A percentile compares a stretch with the other conserved stretches of the same genome.
Evolutionary conservation across 169 alveolate genomes (phyloP).

Genomic region (Plasmodium falciparum): DNA sequence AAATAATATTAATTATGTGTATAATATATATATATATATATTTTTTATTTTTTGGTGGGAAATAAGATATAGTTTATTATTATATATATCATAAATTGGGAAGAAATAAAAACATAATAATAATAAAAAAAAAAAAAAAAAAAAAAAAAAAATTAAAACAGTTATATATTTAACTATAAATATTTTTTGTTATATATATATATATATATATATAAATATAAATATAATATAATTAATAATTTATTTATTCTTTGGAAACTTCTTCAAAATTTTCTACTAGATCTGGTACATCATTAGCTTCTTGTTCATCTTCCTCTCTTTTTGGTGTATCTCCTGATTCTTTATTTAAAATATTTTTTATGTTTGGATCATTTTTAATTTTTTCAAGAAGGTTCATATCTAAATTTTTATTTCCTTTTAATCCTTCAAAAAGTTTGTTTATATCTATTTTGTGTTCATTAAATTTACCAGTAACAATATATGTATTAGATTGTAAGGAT

Average conservation of each 20-base stretch:
- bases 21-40: no score
- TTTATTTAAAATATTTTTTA: slow-evolving; percentile 68
- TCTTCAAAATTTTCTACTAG: slow-evolving; percentile 89
- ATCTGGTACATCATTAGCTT: slow-evolving; percentile 81
- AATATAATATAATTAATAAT: background rate
- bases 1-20: no score
- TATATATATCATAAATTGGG: no score
- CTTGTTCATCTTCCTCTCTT: slow-evolving; percentile 16
- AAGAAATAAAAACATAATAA: no score
- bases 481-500: slow-evolving; percentile 95
- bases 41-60: no score
- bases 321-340: slow-evolving; percentile 54
- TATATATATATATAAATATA: background rate
- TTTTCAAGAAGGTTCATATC: slow-evolving; percentile 81
- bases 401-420: slow-evolving; percentile 83
- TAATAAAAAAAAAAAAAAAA: slow-evolving; percentile 1
- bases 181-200: background rate
- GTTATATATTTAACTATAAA: background rate
- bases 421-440: slow-evolving; percentile 86
- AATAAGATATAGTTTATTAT: no score
- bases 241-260: slow-evolving; percentile 40
- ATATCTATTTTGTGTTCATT: slow-evolving; percentile 92
- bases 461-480: slow-evolving; percentile 93
- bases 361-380: slow-evolving; percentile 77
- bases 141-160: background rate